phyloP scores from a whole-genome alignment of 768 basidiomycete genomes.

The Hygrocybe punicea region DNA sequence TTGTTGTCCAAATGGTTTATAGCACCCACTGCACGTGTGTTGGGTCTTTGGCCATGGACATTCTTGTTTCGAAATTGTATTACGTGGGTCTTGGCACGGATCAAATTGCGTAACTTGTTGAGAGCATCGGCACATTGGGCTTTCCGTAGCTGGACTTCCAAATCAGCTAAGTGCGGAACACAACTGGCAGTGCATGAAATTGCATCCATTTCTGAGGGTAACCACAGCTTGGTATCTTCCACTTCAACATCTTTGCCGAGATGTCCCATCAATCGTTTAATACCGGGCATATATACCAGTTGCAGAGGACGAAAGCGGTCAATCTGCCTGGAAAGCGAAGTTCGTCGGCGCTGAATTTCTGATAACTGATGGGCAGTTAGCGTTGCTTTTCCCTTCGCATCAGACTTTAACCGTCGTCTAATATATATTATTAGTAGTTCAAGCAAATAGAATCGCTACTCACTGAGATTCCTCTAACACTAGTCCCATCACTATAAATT shows the following conservation, averaged over 20 bases:
- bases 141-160: slow-evolving; percentile 19
- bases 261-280: neutral
- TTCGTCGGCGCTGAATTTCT: neutral
- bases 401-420: neutral
- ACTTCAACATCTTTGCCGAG: neutral
- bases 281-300: slow-evolving; percentile 4
- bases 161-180: slow-evolving; percentile 6
- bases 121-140: slow-evolving; percentile 23
- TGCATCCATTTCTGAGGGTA: slow-evolving; percentile 13
- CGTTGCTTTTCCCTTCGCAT: neutral
- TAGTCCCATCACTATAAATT: neutral
- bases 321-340: neutral
- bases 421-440: neutral
- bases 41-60: slow-evolving; percentile 19
- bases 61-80: slow-evolving; percentile 23
- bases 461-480: neutral
- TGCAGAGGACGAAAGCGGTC: slow-evolving; percentile 2
- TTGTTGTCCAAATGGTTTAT: slow-evolving; percentile 14
- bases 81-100: slow-evolving; percentile 19
- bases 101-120: slow-evolving; percentile 12
- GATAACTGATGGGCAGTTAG: neutral
- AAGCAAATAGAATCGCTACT: neutral
- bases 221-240: slow-evolving; percentile 13
- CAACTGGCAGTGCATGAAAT: neutral
- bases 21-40: slow-evolving; percentile 19